Base-by-base conservation (phyloP, 352 stramenopile species). In the Phytophthora pluvialis region DNA sequence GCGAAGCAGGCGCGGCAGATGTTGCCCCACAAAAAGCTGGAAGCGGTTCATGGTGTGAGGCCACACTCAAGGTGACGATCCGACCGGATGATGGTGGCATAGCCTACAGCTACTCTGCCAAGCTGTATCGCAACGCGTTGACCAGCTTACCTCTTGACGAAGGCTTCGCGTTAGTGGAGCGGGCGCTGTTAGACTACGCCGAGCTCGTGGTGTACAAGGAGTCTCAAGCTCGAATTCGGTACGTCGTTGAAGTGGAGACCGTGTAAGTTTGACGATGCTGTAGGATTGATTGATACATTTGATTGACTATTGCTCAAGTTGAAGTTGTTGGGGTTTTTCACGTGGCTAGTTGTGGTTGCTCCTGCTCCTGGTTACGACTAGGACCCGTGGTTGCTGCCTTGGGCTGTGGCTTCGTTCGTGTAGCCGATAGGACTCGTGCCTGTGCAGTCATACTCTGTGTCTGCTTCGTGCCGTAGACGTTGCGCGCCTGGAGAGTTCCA, bases 141-240 rank as follows among this genome's bases (percentile, higher is more conserved):
- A 70, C 39, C 15, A 56, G 36, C 5, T 52, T 52, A 32, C 45
- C 56, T 25, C 45, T 78, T 8, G 46, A 28, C 3, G 36, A 63
- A 13, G 66, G 61, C 3, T 78, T 47, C 33, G 60, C 44, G 3
- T 33, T 75, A 26, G 56, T 70, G 12, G 60, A 67, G 16, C 48
- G 54, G 3, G 51, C 59, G 11, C 39, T 74, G n/a, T 60, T 40
- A 4, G 32, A 77, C 15, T 81, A 90, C 68, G 80, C 83, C 15
- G 86, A 94, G 50, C 68, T 86, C 9, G 86, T 93, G 33, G 86
- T 94, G 58, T 91, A 89, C 79, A 77, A 94, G 39, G 80, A 91
- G 57, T 70, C 69, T 6, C 86, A 91, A 43, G 83, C 76, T 10
- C 79, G 78, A 18, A 89, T 94, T 33, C 80, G 83, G 2, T 94